phyloP scores from a whole-genome alignment of 2,329 filamentous ascomycete species.

The Botryosphaeria dothidea region DNA sequence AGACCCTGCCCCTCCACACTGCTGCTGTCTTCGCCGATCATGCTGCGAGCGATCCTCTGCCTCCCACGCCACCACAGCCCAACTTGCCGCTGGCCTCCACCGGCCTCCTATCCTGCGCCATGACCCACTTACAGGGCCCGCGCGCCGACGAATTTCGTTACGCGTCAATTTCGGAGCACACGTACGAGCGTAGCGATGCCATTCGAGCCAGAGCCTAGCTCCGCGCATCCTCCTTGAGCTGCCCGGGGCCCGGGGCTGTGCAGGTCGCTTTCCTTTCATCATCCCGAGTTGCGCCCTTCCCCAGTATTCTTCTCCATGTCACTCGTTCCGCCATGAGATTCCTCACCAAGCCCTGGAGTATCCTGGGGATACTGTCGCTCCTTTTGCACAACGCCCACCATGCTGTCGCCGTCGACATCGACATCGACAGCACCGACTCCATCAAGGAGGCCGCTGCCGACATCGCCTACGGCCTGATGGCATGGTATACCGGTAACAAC shows the following conservation, averaged over 20 bases:
- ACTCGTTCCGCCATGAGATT: conserved; percentile 20
- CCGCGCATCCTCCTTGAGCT: conserved; percentile 5
- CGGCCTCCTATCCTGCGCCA: conserved; percentile 5
- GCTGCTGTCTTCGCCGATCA: background rate
- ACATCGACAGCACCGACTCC: conserved; percentile 16
- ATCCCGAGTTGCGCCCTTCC: conserved; percentile 14
- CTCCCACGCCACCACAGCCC: background rate
- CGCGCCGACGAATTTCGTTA: conserved; percentile 18
- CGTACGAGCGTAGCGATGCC: background rate
- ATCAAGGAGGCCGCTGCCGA: conserved; percentile 49
- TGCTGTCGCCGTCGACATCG: conserved; percentile 15
- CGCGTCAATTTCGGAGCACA: conserved; percentile 21
- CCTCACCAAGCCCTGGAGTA: conserved; percentile 3
- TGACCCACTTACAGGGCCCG: conserved; percentile 17
- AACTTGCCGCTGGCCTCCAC: background rate
- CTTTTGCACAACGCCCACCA: conserved; percentile 11
- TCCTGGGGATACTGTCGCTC: conserved; percentile 20
- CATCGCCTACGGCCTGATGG: conserved; percentile 46
- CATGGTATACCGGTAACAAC: conserved; percentile 62
- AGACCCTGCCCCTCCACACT: background rate
- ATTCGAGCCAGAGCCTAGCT: background rate
- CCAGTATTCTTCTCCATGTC: conserved; percentile 14
- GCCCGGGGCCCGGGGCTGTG: conserved; percentile 3
- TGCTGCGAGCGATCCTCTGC: background rate
- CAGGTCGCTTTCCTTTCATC: conserved; percentile 9